Evolutionary conservation across 352 stramenopile species (phyloP), one percentile per base, ranked within the genome.

Genomic region (Phytophthora sansomeana): DNA sequence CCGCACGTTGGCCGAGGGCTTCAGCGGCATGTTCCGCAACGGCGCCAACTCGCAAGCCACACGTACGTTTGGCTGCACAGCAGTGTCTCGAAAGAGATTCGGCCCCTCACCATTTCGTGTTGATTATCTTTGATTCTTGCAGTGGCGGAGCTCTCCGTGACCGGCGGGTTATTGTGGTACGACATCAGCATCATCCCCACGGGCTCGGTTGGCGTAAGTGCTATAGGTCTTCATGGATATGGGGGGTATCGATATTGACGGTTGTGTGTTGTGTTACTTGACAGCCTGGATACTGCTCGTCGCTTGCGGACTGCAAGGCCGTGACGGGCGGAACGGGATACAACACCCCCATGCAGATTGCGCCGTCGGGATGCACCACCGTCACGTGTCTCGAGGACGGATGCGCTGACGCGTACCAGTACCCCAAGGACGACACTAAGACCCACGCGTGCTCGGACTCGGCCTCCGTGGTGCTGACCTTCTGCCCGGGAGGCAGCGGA

Each of bases 1-100:
- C 26, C 69, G 73, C 13, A 74, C 72, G 30, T 69, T 91, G 16
- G 11, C 64, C 4, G 44, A 63, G 30, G 80, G 78, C 16, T 90
- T 74, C 48, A 74, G 62, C 48, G 78, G 76, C 67, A 90, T 90
- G 81, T 86, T 90, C 55, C 83, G 83, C 58, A 74, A 90, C 41
- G 78, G 80, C 61, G 43, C 44, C n/a, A 73, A 38, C 51, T 24
- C 75, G 8, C 60, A 87, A 38, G 83, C 83, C 0, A 90, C 77
- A 38, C 19, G 68, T 76, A 69, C 32, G 67, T 65, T 33, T 55
- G 21, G 21, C 21, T 24, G 21, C 21, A 24, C 21, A 3, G 21
- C 1, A 24, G 21, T 24, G 21, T 24, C 3, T 24, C 21, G 21
- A 24, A 24, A 24, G 21, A 24, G 21, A 24, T 24, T 24, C 21